A percentile compares a stretch with the other conserved stretches of the same genome.
Conservation (phyloP, 768 basidiomycete species). For the Auricularia auricula-judae region DNA sequence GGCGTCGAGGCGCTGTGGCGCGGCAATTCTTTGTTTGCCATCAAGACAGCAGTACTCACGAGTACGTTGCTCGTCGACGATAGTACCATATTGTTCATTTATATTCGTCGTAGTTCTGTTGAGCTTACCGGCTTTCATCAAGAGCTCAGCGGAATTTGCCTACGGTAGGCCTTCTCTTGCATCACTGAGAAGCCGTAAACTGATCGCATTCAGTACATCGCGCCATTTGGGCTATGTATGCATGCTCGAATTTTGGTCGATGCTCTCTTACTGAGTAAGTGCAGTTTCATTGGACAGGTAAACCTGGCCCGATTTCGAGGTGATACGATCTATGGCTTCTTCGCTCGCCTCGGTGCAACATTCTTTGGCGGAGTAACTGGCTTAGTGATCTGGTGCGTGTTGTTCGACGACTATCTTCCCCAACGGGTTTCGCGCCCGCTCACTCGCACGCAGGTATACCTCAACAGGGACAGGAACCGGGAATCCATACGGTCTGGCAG, state of each 20-base stretch:
- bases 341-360: constrained; percentile 50
- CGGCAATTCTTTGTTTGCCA: constrained; percentile 56
- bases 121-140: no score
- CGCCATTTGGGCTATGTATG: constrained; percentile 64
- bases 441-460: constrained; percentile 42
- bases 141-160: no score
- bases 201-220: constrained; percentile 12
- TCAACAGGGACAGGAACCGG: constrained; percentile 50
- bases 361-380: constrained; percentile 56
- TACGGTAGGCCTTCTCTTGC: no score
- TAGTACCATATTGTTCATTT: no score
- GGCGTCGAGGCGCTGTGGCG: constrained; percentile 28
- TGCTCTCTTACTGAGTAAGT: not conserved
- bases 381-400: constrained; percentile 50
- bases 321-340: constrained; percentile 59
- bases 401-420: not conserved
- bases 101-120: no score
- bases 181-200: no score
- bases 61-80: constrained; percentile 21
- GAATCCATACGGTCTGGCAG: constrained; percentile 61
- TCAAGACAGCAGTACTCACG: constrained; percentile 61
- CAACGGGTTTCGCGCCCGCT: not conserved
- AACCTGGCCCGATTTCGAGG: constrained; percentile 63
- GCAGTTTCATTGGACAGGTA: constrained; percentile 67
- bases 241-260: not conserved